Evolutionary conservation across 306 rosid genomes (phyloP).

Genomic region (Boehmeria nivea): DNA sequence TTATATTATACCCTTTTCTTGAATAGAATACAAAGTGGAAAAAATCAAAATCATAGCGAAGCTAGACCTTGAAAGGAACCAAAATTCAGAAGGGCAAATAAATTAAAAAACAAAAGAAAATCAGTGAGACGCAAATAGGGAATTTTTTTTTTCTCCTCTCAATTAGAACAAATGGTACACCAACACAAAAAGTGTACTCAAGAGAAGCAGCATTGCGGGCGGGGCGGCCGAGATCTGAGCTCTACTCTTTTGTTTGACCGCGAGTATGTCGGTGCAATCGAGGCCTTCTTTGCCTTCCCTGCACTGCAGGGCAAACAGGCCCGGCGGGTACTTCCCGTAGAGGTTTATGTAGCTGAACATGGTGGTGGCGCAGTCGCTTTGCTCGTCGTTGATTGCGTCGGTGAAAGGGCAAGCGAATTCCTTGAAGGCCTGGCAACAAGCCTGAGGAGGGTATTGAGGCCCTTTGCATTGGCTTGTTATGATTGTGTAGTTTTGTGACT

Average conservation of each 20-base stretch:
- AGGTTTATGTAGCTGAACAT: slow-evolving; percentile 93
- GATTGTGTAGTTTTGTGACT: slow-evolving; percentile 68
- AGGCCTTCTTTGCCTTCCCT: slow-evolving; percentile 64
- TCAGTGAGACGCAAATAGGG: slow-evolving; percentile 13
- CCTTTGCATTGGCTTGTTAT: slow-evolving; percentile 92
- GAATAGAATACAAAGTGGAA: not conserved
- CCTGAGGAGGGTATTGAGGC: slow-evolving; percentile 56
- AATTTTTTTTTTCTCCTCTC: not conserved
- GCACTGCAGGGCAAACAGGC: slow-evolving; percentile 71
- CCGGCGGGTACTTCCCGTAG: slow-evolving; percentile 87
- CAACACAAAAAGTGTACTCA: slow-evolving; percentile 11
- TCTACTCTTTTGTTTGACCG: slow-evolving; percentile 2
- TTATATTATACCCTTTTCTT: too few species aligned
- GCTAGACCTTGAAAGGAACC: too few species aligned
- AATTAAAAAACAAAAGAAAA: not conserved
- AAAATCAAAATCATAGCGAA: not conserved
- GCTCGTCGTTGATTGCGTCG: slow-evolving; percentile 31
- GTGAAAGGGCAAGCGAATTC: slow-evolving; percentile 72
- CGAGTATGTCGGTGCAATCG: slow-evolving; percentile 21
- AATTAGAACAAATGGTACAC: slow-evolving; percentile 30
- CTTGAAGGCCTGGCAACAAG: slow-evolving; percentile 72
- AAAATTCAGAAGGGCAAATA: too few species aligned
- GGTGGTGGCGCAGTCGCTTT: slow-evolving; percentile 49
- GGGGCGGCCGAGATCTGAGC: slow-evolving; percentile 19
- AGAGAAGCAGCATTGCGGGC: slow-evolving; percentile 8